Evolutionary conservation across 257 asterid species (phyloP).

Genomic region (Echites panduratus): DNA sequence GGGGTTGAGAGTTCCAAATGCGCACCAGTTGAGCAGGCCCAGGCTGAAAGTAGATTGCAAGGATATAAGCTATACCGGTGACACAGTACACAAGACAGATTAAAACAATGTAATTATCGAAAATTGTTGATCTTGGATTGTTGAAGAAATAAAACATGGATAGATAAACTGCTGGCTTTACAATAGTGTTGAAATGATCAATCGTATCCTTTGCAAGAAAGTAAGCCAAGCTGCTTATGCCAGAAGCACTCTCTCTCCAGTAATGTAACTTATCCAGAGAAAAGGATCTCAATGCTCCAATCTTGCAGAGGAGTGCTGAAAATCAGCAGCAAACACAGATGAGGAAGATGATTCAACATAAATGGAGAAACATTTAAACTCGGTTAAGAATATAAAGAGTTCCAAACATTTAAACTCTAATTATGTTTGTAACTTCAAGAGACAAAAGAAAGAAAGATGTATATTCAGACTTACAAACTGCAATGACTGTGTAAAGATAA

Average conservation of each 20-base stretch:
- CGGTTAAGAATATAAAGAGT: background rate
- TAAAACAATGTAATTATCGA: constrained; percentile 67
- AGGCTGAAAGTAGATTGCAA: constrained; percentile 85
- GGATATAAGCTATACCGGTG: constrained; percentile 87
- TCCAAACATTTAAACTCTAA: too few relatives aligned
- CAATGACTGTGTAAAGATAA: constrained; percentile 91
- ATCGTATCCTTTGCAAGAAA: constrained; percentile 86
- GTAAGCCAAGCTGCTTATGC: constrained; percentile 97
- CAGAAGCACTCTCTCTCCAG: constrained; percentile 96
- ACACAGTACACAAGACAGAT: constrained; percentile 89
- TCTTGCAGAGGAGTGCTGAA: constrained; percentile 78
- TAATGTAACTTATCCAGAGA: constrained; percentile 86
- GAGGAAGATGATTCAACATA: background rate
- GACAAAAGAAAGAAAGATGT: background rate
- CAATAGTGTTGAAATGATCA: constrained; percentile 74
- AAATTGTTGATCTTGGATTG: constrained; percentile 82
- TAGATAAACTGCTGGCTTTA: constrained; percentile 87
- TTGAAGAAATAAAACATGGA: constrained; percentile 98
- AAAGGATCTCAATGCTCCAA: constrained; percentile 91
- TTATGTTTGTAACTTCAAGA: background rate
- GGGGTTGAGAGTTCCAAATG: constrained; percentile 11
- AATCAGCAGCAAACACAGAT: constrained; percentile 6
- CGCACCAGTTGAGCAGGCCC: constrained; percentile 90
- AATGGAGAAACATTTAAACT: background rate
- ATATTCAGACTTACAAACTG: constrained; percentile 63